Evolutionary conservation across 1,139 yeast species (phyloP).

Genomic region (Casaregolazyma suthepensis): DNA sequence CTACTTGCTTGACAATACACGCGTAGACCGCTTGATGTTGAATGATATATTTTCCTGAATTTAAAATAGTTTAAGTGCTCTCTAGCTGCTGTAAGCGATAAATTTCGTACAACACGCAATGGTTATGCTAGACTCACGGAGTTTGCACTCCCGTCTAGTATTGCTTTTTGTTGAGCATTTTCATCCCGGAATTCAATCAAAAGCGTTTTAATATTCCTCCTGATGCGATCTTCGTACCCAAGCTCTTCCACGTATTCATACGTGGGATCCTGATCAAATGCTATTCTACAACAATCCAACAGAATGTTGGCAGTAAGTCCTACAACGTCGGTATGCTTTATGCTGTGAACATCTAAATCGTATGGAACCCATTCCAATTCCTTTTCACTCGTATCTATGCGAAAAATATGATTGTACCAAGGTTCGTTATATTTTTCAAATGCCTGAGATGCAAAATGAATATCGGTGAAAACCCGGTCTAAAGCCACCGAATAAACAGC

Average conservation of each 20-base stretch:
- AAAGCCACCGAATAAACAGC: slow-evolving; percentile 23
- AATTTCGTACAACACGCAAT: no score
- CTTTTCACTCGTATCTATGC: slow-evolving; percentile 14
- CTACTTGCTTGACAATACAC: no score
- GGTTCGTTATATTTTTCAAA: slow-evolving; percentile 16
- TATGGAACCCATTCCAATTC: slow-evolving; percentile 3
- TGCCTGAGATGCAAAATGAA: slow-evolving; percentile 4
- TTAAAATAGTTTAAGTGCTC: no score
- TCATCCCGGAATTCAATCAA: neutral
- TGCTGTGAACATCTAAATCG: slow-evolving; percentile 1
- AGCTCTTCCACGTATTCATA: slow-evolving; percentile 12
- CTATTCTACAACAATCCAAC: slow-evolving; percentile 26
- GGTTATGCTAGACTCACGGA: neutral
- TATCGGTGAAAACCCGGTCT: slow-evolving; percentile 14
- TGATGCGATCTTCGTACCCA: slow-evolving; percentile 54
- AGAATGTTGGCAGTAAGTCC: slow-evolving; percentile 32
- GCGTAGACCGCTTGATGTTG: no score
- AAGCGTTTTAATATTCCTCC: slow-evolving; percentile 39
- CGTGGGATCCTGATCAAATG: slow-evolving; percentile 14
- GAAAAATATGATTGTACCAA: slow-evolving; percentile 20
- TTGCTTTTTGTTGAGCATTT: neutral
- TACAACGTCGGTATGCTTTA: slow-evolving; percentile 14
- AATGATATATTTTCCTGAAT: no score
- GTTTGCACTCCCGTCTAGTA: neutral
- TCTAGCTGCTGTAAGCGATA: no score